Evolutionary conservation across 2,329 filamentous ascomycete species (phyloP).

Genomic region (Ascochyta pisi): DNA sequence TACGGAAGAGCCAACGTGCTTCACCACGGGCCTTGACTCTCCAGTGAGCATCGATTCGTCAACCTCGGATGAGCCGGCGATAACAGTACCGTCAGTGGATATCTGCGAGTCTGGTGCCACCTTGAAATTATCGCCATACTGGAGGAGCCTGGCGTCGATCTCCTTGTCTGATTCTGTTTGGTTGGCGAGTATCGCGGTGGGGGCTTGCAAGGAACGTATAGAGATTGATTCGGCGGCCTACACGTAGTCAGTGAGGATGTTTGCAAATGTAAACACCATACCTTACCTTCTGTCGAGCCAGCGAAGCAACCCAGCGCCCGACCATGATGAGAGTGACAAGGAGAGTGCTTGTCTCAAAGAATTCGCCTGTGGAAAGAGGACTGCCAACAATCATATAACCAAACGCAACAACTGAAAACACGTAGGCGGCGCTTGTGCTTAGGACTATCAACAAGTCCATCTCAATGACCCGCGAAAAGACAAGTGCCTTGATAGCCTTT

Average conservation of each 20-base stretch:
- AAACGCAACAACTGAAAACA: slow-evolving; percentile 64
- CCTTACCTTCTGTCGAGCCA: slow-evolving; percentile 52
- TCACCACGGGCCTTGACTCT: slow-evolving; percentile 68
- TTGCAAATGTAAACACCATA: not conserved
- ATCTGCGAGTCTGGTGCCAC: slow-evolving; percentile 66
- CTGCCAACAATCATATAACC: slow-evolving; percentile 46
- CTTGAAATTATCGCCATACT: slow-evolving; percentile 73
- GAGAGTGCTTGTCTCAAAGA: slow-evolving; percentile 64
- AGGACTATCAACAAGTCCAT: slow-evolving; percentile 74
- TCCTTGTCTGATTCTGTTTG: slow-evolving; percentile 49
- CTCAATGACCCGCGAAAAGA: slow-evolving; percentile 67
- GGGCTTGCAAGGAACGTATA: slow-evolving; percentile 63
- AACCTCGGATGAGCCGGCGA: slow-evolving; percentile 68
- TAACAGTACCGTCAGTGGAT: slow-evolving; percentile 73
- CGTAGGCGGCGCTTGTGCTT: slow-evolving; percentile 70
- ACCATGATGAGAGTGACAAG: slow-evolving; percentile 62
- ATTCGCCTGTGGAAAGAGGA: slow-evolving; percentile 53
- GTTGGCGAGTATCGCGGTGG: slow-evolving; percentile 61
- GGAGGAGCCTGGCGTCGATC: slow-evolving; percentile 71
- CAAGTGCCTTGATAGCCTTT: slow-evolving; percentile 65
- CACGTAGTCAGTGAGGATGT: not conserved
- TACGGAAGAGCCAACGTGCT: slow-evolving; percentile 59
- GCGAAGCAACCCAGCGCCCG: slow-evolving; percentile 56
- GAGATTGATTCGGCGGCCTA: slow-evolving; percentile 59
- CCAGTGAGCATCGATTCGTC: slow-evolving; percentile 83